Conservation (phyloP, 2,329 filamentous ascomycete species). For the Curvularia sp. region DNA sequence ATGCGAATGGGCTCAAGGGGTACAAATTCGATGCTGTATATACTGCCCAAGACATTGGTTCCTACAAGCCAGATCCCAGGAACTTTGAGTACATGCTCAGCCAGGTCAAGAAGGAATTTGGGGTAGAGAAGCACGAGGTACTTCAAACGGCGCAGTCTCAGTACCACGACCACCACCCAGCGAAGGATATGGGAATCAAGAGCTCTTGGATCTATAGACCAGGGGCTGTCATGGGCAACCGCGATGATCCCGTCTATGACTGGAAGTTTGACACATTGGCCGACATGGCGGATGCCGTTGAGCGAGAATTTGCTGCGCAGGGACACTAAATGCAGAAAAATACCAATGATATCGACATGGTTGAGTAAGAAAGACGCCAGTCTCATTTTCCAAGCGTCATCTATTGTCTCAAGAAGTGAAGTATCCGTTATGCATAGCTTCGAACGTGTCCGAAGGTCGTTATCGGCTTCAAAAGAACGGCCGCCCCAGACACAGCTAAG, state of each 20-base stretch:
- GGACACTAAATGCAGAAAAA: constrained; percentile 5
- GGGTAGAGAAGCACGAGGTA: constrained; percentile 63
- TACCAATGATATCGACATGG: not conserved
- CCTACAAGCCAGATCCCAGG: constrained; percentile 70
- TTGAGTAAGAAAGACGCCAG: not conserved
- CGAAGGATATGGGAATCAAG: constrained; percentile 65
- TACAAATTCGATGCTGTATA: constrained; percentile 69
- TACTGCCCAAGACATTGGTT: constrained; percentile 74
- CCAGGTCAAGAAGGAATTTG: constrained; percentile 62
- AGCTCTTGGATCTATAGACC: constrained; percentile 71
- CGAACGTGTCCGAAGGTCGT: not conserved
- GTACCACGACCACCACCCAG: constrained; percentile 71
- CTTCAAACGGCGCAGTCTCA: constrained; percentile 74
- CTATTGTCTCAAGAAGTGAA: not conserved
- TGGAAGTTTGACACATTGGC: constrained; percentile 67
- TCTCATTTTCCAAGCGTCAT: not conserved
- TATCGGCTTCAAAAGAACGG: constrained; percentile 5
- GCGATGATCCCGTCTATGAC: constrained; percentile 51
- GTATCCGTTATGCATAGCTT: not conserved
- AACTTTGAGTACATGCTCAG: constrained; percentile 73
- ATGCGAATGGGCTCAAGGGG: constrained; percentile 59
- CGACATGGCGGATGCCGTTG: constrained; percentile 67
- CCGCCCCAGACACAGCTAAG: not conserved
- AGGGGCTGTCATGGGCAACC: constrained; percentile 56
- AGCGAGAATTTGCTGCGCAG: constrained; percentile 39